phyloP scores from a whole-genome alignment of 345 rosid species.

The Moricandia arvensis region DNA sequence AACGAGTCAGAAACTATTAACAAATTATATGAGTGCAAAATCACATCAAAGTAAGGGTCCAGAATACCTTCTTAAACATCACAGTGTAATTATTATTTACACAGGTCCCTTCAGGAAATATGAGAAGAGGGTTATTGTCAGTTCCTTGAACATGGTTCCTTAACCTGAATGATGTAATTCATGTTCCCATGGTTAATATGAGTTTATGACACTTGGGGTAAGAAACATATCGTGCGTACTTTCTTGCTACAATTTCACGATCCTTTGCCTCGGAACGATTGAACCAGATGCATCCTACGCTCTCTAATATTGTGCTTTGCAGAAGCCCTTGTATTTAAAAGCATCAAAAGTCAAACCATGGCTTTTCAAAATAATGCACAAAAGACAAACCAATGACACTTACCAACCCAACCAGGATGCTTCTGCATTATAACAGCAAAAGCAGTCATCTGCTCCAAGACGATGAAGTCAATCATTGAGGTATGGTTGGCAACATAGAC shows the following conservation, averaged over 20 bases:
- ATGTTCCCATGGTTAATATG: slow-evolving; percentile 22
- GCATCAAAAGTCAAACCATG: slow-evolving; percentile 15
- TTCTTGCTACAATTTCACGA: slow-evolving; percentile 91
- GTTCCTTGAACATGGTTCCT: slow-evolving; percentile 77
- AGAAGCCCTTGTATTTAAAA: slow-evolving; percentile 58
- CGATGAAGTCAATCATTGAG: slow-evolving; percentile 88
- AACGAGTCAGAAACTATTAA: slow-evolving; percentile 18
- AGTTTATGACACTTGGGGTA: background rate
- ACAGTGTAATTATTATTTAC: slow-evolving; percentile 95
- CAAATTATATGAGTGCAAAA: background rate
- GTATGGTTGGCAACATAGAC: slow-evolving; percentile 96
- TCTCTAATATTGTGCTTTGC: slow-evolving; percentile 96
- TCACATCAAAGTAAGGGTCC: slow-evolving; percentile 3
- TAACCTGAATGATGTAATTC: slow-evolving; percentile 52
- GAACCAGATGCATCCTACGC: slow-evolving; percentile 97
- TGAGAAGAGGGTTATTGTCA: slow-evolving; percentile 89
- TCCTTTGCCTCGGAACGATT: slow-evolving; percentile 88
- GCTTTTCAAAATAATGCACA: slow-evolving; percentile 7
- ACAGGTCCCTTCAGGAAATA: slow-evolving; percentile 93
- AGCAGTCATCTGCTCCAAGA: slow-evolving; percentile 93
- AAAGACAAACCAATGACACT: slow-evolving; percentile 31
- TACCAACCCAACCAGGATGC: slow-evolving; percentile 99
- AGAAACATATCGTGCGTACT: slow-evolving; percentile 53
- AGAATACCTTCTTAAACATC: slow-evolving; percentile 86
- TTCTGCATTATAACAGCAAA: slow-evolving; percentile 99